Evolutionary conservation across 305 asterid genomes (phyloP), one percentile per base, ranked within the genome.

Genomic region (Ajuga reptans): DNA sequence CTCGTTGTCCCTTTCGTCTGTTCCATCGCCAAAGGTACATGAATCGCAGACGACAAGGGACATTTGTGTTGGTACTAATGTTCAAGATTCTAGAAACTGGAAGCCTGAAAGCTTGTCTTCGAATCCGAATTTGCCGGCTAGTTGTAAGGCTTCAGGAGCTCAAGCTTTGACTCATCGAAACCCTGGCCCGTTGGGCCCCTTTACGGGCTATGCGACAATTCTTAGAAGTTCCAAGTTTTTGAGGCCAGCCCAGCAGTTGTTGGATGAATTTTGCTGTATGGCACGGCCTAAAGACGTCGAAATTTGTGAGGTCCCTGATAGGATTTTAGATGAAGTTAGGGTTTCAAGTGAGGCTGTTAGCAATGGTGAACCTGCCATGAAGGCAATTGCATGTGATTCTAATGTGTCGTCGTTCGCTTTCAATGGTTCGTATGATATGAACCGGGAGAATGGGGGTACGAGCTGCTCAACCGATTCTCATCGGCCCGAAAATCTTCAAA

Each of bases 171-270:
- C 78, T 39, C 84, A 76, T 17, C 77, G 91, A 9, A 71, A 58
- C 64, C 80, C 79, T 0, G 90, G 91, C 14, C 96, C 97, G 4
- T 83, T 89, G 0, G 97, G 96, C 6, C 96, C 97, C 0, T 89
- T 89, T 52, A 86, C 96, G 0, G 97, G 97, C 1, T 89, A 87
- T 52, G 85, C 91, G 0, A 80, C 90, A 0, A 89, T 91, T 69
- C 86, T 91, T 0, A 79, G 76, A 14, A 83, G 81, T 50, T 89
- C 98, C 0, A 86, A 74, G 53, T 91, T 81, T 45, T 46, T 86
- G 43, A 86, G 75, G 75, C 94, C 95, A 0, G 87, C 96, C 0
- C 92, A 91, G 55, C 84, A 81, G 27, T 65, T 91, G 4, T 34
- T 91, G 79, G 90, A 89, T 54, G 92, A 89, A 12, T 72, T 80